Evolutionary conservation across 495 filamentous ascomycete genomes (phyloP).

Genomic region (Saxophila tyrrhenica): DNA sequence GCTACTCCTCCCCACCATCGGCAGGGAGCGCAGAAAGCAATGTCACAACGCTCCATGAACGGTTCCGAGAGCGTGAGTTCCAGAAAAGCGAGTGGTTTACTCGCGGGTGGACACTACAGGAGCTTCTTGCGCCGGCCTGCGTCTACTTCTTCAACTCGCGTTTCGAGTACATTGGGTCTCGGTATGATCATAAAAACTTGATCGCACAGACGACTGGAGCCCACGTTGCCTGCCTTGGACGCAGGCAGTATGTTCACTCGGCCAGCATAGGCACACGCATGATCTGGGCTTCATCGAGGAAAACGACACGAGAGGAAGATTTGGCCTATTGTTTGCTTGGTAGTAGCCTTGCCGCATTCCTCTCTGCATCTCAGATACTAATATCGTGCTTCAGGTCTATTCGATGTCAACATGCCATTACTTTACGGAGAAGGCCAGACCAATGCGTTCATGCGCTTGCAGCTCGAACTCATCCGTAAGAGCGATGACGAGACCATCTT

Average conservation of each 20-base stretch:
- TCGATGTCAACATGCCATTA: slow-evolving; percentile 20
- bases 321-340: slow-evolving; percentile 18
- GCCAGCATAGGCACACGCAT: slow-evolving; percentile 16
- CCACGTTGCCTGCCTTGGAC: neutral
- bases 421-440: slow-evolving; percentile 16
- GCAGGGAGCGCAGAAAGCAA: too few species aligned
- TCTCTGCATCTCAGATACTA: too few species aligned
- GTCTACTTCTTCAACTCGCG: neutral
- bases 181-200: too few species aligned
- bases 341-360: too few species aligned
- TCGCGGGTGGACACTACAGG: slow-evolving; percentile 15
- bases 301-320: slow-evolving; percentile 15
- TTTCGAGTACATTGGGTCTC: slow-evolving; percentile 10
- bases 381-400: too few species aligned
- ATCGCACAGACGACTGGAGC: neutral
- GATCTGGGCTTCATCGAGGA: slow-evolving; percentile 11
- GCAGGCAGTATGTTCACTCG: neutral
- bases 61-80: too few species aligned
- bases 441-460: slow-evolving; percentile 14
- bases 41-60: too few species aligned
- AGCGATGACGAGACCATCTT: slow-evolving; percentile 6
- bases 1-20: too few species aligned
- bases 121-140: slow-evolving; percentile 1
- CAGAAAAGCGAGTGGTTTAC: slow-evolving; percentile 11
- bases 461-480: slow-evolving; percentile 7